phyloP scores from a whole-genome alignment of 2,329 filamentous ascomycete species.

The Monosporascus sp. region DNA sequence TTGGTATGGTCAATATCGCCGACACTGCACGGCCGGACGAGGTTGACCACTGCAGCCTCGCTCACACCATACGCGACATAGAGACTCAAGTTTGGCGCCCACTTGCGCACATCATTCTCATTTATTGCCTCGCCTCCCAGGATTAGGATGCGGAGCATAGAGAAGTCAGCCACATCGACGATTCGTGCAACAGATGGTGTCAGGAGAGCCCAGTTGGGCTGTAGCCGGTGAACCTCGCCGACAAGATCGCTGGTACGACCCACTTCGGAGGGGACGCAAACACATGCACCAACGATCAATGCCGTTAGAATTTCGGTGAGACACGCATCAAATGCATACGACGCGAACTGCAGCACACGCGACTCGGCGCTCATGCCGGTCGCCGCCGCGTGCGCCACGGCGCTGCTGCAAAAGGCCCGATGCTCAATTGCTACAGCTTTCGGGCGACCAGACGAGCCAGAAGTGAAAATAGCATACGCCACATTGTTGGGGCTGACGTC shows the following conservation, averaged over 20 bases:
- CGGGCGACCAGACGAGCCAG: conserved; percentile 44
- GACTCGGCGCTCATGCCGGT: conserved; percentile 6
- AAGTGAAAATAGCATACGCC: conserved; percentile 36
- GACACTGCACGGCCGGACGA: too few relatives aligned
- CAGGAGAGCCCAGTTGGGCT: conserved; percentile 1
- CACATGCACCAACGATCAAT: conserved; percentile 29
- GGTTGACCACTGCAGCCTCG: neutral
- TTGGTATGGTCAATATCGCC: neutral
- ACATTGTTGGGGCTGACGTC: neutral
- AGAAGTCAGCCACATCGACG: too few relatives aligned
- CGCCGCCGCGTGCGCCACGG: conserved; percentile 7
- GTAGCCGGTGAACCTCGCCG: conserved; percentile 5
- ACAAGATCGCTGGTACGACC: conserved; percentile 16
- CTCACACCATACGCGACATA: neutral
- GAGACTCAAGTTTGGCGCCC: too few relatives aligned
- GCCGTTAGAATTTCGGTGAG: conserved; percentile 32
- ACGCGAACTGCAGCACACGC: conserved; percentile 13
- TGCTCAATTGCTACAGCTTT: conserved; percentile 38
- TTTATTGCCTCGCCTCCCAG: too few relatives aligned
- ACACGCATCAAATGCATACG: conserved; percentile 33
- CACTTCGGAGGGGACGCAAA: conserved; percentile 33
- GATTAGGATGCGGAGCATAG: too few relatives aligned
- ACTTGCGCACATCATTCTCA: too few relatives aligned
- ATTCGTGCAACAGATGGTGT: conserved; percentile 1
- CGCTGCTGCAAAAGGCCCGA: conserved; percentile 9